Evolutionary conservation across 179 eudicot genomes (phyloP).

Genomic region (Monotropa hypopitys): DNA sequence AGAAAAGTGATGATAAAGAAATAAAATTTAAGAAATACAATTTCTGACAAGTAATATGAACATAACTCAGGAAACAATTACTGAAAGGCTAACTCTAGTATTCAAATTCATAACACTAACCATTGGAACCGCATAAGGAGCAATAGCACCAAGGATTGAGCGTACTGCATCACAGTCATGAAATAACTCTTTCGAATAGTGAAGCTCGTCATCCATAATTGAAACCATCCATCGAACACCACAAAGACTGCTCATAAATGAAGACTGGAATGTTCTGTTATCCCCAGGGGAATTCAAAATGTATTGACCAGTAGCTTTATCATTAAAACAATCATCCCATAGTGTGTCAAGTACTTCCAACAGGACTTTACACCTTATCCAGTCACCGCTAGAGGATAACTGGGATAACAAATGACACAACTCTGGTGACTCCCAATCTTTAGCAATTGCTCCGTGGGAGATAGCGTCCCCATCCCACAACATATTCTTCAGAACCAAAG

Average conservation of each 20-base stretch:
- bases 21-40: background rate
- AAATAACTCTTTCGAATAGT: slow-evolving; percentile 60
- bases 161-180: slow-evolving; percentile 70
- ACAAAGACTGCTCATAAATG: slow-evolving; percentile 40
- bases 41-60: background rate
- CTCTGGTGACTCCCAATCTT: slow-evolving; percentile 90
- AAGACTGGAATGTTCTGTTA: slow-evolving; percentile 40
- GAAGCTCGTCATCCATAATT: slow-evolving; percentile 45
- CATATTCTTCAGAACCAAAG: slow-evolving; percentile 22
- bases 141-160: slow-evolving; percentile 58
- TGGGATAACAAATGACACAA: slow-evolving; percentile 40
- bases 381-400: slow-evolving; percentile 35
- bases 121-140: slow-evolving; percentile 82
- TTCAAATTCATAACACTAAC: slow-evolving; percentile 27
- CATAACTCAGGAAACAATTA: background rate
- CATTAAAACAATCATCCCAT: slow-evolving; percentile 67
- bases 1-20: background rate
- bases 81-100: background rate
- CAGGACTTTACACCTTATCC: slow-evolving; percentile 39
- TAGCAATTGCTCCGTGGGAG: slow-evolving; percentile 28
- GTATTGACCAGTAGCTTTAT: slow-evolving; percentile 42
- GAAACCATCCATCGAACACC: slow-evolving; percentile 58
- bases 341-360: slow-evolving; percentile 66
- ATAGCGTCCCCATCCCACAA: slow-evolving; percentile 25
- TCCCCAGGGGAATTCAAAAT: slow-evolving; percentile 23